phyloP scores from a whole-genome alignment of 2,329 filamentous ascomycete genomes.

The Hyphodiscus sp. region DNA sequence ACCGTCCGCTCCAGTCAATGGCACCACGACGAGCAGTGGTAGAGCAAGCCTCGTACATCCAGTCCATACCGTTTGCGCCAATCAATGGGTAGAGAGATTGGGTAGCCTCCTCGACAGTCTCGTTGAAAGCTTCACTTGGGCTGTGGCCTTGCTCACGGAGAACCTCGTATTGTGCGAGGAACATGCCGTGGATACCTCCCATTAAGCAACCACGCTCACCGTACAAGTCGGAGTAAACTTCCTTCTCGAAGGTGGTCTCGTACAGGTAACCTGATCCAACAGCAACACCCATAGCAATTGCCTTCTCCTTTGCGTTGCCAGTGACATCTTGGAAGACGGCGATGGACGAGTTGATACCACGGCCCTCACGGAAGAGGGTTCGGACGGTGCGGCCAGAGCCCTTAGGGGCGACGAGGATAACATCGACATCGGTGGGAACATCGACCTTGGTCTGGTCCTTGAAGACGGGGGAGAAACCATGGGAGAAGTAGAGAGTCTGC shows the following conservation, averaged over 20 bases:
- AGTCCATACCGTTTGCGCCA: conserved; percentile 97
- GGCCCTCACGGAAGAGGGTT: conserved; percentile 97
- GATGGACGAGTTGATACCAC: conserved; percentile 98
- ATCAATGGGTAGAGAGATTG: conserved; percentile 98
- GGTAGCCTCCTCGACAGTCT: conserved; percentile 99
- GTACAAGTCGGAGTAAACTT: conserved; percentile 99
- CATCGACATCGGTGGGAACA: conserved; percentile 89
- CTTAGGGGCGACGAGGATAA: conserved; percentile 99
- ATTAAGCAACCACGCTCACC: conserved; percentile 99
- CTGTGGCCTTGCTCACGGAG: conserved; percentile 97
- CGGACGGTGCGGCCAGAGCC: conserved; percentile 98
- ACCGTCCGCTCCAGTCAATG: conserved; percentile 95
- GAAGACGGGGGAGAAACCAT: conserved; percentile 99
- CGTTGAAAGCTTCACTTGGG: conserved; percentile 99
- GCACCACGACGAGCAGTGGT: conserved; percentile 97
- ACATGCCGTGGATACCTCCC: conserved; percentile 99
- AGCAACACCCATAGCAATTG: conserved; percentile 90
- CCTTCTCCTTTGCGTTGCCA: conserved; percentile 97
- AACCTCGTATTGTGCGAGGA: conserved; percentile 99
- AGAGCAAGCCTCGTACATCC: conserved; percentile 99
- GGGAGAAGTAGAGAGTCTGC: conserved; percentile 98
- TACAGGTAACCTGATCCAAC: conserved; percentile 98
- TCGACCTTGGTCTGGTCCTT: conserved; percentile 99
- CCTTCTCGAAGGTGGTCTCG: conserved; percentile 99
- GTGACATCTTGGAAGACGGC: conserved; percentile 98